Evolutionary conservation across 495 filamentous ascomycete genomes (phyloP).

Genomic region (Neurospora cerealis): DNA sequence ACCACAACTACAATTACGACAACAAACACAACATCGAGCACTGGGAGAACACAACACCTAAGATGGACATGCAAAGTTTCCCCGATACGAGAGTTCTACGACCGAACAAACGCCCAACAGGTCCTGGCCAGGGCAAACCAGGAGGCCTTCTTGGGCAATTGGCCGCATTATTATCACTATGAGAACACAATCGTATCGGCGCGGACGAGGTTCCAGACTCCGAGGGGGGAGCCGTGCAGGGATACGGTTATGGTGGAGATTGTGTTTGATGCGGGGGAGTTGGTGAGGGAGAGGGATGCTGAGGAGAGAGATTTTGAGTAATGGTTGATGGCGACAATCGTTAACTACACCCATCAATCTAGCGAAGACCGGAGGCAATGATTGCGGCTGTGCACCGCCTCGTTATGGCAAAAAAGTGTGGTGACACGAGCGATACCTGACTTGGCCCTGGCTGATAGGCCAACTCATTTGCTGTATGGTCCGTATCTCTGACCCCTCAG

Average conservation of each 20-base stretch:
- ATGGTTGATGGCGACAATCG: background rate
- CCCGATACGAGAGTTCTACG: background rate
- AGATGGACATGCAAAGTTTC: background rate
- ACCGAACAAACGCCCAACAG: background rate
- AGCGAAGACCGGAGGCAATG: no score
- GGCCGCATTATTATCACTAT: conserved; percentile 5
- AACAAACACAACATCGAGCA: background rate
- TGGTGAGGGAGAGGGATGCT: background rate
- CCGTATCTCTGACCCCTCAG: no score
- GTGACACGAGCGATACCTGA: no score
- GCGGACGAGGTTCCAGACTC: conserved; percentile 6
- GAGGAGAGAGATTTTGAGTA: background rate
- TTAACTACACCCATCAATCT: no score
- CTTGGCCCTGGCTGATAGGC: no score
- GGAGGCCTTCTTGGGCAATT: background rate
- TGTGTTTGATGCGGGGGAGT: conserved; percentile 9
- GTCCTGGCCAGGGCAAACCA: background rate
- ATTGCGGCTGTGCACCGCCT: no score
- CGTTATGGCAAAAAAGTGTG: no score
- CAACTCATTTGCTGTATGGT: no score
- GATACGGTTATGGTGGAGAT: conserved; percentile 12
- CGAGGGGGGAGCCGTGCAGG: conserved; percentile 5
- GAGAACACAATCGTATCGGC: conserved; percentile 10
- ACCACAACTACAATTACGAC: background rate
- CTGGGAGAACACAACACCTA: background rate